Base-by-base conservation (phyloP, 2,329 filamentous ascomycete genomes). In the Aspergillus felis region DNA sequence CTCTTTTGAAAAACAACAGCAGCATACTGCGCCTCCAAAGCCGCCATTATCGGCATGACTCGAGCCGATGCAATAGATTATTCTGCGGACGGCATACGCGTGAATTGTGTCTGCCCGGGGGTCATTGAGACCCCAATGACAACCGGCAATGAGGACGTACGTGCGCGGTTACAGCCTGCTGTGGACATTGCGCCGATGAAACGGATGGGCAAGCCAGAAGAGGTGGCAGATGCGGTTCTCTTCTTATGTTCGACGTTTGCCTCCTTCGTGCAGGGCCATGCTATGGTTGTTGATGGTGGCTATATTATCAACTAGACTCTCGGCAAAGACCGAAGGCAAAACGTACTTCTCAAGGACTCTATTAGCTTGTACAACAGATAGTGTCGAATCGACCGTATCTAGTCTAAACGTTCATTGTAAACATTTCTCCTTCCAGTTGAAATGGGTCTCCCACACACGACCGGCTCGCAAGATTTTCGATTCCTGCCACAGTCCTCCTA, bases 21-120 rank as follows among this genome's bases (percentile, higher is more conserved):
- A 9, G 76, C 81, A 1, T 86, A 85, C 59, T 84, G 81, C 54
- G 81, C 79, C 0, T 84, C 82, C 3, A 87, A 86, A 60, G 79
- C 82, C 14, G 84, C 83, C 0, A 78, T 86, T 1, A 80, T 86
- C 51, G 81, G 79, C 24, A 78, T 86, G 78, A 86, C 84, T 0
- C 73, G 79, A 5, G 74, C 80, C 0, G 83, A 84, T 61, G 82
- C 81, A 1, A 83, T 84, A 22, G 80, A 86, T 61, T 84, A 85
- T 63, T 80, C 82, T 0, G 59, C 61, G 27, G 61, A 73, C 29
- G 65, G 64, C 0, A 70, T 76, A 32, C 60, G 73, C 28, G 66
- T 73, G 7, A 73, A 73, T 29, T 72, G 69, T 50, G 67, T 71
- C 17, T 73, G 73, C 49, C 73, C 79, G 0, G 79, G 78, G 1